Base-by-base conservation (phyloP, 768 basidiomycete species). In the Boletus subparvulus region DNA sequence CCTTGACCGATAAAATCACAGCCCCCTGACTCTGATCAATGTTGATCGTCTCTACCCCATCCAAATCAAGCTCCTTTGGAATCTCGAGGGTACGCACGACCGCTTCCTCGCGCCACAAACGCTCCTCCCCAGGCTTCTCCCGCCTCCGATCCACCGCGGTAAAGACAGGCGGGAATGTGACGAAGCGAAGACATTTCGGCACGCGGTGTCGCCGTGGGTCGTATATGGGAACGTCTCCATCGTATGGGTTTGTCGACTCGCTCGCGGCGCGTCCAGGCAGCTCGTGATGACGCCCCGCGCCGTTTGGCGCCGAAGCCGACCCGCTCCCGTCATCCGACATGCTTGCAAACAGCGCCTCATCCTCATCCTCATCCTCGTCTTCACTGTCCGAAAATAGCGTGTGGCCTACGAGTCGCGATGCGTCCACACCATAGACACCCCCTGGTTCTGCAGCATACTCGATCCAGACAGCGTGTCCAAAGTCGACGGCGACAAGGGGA, bases 391-490 rank as follows among this genome's bases (percentile, higher is more conserved):
- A 63, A 59, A 51, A 57, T 9, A 57, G 32, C 7, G 53, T 68
- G 14, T 70, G 65, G n/a, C 71, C 71, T 1, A 64, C 55, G 7
- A 71, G 60, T 13, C 69, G 63, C 19, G 69, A 71, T 7, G 65
- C 63, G 39, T 71, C 69, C 21, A 65, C 69, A 12, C 65, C 67
- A 47, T 61, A 67, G 14, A 67, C 62, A 1, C 69, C 65, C 12
- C 69, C 69, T 0, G 69, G 48, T 55, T 73, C 61, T 71, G 75
- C 60, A 61, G 65, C 59, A 63, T 84, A 83, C 64, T 90, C 87
- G 46, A 94, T 83, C 83, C 91, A 89, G 36, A 91, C 87, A 17
- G 92, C 88, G 64, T 93, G 91, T 41, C 90, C 90, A 73, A 94
- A 95, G 66, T 94, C 85, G 8, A 94, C 87, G 0, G 88, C 88